Evolutionary conservation across 2,329 filamentous ascomycete species (phyloP).

Genomic region (Diaporthe capsici): DNA sequence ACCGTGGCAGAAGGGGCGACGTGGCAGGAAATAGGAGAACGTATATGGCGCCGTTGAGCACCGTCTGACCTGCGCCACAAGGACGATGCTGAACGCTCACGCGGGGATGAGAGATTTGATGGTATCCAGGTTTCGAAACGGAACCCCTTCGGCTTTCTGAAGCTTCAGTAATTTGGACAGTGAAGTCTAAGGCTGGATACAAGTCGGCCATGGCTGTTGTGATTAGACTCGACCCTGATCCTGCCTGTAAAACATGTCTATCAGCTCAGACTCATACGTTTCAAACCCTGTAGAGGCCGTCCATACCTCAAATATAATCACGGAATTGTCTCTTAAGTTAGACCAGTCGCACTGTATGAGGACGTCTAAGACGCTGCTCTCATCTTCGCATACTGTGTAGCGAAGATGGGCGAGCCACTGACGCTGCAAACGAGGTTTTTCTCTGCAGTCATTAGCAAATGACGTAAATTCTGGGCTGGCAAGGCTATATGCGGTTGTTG

Average conservation of each 20-base stretch:
- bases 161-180: background rate
- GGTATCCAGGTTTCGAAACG: background rate
- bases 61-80: background rate
- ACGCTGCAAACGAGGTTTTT: constrained; percentile 48
- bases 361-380: constrained; percentile 4
- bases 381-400: constrained; percentile 38
- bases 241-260: background rate
- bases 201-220: background rate
- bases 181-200: background rate
- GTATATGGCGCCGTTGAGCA: background rate
- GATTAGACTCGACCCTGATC: background rate
- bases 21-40: background rate
- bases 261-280: background rate
- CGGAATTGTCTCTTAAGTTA: background rate
- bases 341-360: background rate
- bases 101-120: background rate
- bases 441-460: constrained; percentile 39
- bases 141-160: background rate
- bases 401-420: constrained; percentile 52
- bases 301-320: background rate
- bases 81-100: background rate
- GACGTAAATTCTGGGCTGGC: constrained; percentile 43
- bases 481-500: constrained; percentile 43
- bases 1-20: background rate
- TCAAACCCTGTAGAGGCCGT: background rate